Base-by-base conservation (phyloP, 2,329 filamentous ascomycete species). In the Aureobasidium uvarum region DNA sequence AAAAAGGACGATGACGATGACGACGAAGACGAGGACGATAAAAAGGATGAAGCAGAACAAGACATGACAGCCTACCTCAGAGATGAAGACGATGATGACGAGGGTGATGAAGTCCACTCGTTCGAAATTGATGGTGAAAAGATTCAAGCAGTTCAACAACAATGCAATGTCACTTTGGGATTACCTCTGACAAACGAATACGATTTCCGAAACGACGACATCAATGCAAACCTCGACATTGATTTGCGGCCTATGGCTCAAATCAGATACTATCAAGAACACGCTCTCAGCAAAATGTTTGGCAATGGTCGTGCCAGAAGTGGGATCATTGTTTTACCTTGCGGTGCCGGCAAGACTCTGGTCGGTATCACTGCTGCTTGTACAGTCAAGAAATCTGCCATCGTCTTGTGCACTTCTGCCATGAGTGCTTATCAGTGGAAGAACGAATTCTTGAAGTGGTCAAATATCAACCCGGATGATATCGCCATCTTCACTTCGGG, bases 361-460 rank as follows among this genome's bases (percentile, higher is more conserved):
- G 95, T 99, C 18, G 95, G 95, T n/a, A 96, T 99, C 71, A 98
- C 95, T 23, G 95, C 95, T 48, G 95, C 93, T 23, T 98, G 95
- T 78, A 98, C 95, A 4, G 94, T 99, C 77, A 96, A 96, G 77
- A 99, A 98, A 80, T 93, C 93, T 13, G 88, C 93, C 25, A 94
- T 99, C 66, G 92, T 99, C 8, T 86, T 99, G 23, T 96, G 92
- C 79, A 99, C 95, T 2, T 96, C 92, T 74, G 94, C 92, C 63
- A 99, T 99, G 94, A 97, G 92, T 7, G 95, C 96, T 6, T 89
- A 96, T 23, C 95, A 99, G 76, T 99, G 95, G 95, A 85, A 92
- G 67, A 89, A 95, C 67, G 95, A 99, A 74, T 99, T 99, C 74
- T 80, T 98, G 69, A 96, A 97, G 72, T 99, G 95, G 95, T 97